phyloP scores from a whole-genome alignment of 2,329 filamentous ascomycete species.

The Verticillium klebahnii region DNA sequence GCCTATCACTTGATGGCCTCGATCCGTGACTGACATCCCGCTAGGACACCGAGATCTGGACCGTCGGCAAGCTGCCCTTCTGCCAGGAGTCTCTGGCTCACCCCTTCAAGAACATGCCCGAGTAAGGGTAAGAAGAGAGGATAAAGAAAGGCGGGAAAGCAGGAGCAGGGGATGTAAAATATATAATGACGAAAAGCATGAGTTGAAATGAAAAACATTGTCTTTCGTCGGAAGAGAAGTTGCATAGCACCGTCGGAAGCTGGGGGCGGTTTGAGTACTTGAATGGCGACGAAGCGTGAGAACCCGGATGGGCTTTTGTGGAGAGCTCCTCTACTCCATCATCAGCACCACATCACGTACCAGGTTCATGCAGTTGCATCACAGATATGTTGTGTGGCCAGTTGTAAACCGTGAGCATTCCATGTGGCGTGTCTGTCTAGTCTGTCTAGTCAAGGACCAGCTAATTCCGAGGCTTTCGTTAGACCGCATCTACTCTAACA shows the following conservation, averaged over 20 bases:
- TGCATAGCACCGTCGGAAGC: neutral
- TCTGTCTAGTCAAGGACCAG: no score
- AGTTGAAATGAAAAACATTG: neutral
- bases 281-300: slow-evolving; percentile 5
- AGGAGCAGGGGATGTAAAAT: neutral
- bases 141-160: neutral
- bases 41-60: slow-evolving; percentile 66
- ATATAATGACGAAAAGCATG: neutral
- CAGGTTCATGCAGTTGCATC: neutral
- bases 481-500: no score
- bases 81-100: slow-evolving; percentile 61
- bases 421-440: no score
- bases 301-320: slow-evolving; percentile 8
- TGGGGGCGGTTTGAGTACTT: slow-evolving; percentile 1
- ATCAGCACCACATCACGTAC: neutral
- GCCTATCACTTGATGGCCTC: neutral
- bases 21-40: neutral
- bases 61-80: slow-evolving; percentile 63
- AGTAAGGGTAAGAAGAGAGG: slow-evolving; percentile 29
- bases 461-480: no score
- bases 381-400: neutral
- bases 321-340: neutral
- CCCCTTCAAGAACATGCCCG: slow-evolving; percentile 60
- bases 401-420: no score
- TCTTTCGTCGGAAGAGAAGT: neutral